A percentile compares a stretch with the other conserved stretches of the same genome.
Conservation (phyloP, 1,139 yeast species). For the Kodamaea derodonti region DNA sequence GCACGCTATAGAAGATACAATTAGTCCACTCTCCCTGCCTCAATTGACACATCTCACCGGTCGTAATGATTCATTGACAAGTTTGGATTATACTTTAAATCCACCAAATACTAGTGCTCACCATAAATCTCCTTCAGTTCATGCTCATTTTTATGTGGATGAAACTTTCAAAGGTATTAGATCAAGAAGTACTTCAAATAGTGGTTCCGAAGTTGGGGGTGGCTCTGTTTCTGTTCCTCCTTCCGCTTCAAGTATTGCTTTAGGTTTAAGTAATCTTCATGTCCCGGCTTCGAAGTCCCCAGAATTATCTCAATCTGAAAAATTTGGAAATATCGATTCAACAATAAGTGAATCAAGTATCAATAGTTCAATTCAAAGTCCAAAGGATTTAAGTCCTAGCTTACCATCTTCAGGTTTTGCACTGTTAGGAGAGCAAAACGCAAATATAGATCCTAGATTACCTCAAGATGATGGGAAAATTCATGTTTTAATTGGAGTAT, state of each 20-base stretch:
- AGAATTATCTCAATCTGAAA: slow-evolving; percentile 5
- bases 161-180: slow-evolving; percentile 58
- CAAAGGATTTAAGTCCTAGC: slow-evolving; percentile 2
- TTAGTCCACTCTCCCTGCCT: slow-evolving; percentile 13
- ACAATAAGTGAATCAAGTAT: slow-evolving; percentile 2
- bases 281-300: slow-evolving; percentile 7
- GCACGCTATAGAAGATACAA: slow-evolving; percentile 14
- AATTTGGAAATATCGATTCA: slow-evolving; percentile 5
- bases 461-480: slow-evolving; percentile 90
- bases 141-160: slow-evolving; percentile 77
- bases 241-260: background rate
- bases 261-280: slow-evolving; percentile 1
- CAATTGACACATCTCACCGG: slow-evolving; percentile 1
- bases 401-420: slow-evolving; percentile 1
- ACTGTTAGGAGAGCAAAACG: slow-evolving; percentile 34
- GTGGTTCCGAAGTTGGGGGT: slow-evolving; percentile 16
- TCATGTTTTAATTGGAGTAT: slow-evolving; percentile 83
- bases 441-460: slow-evolving; percentile 70
- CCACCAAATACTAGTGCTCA: slow-evolving; percentile 38
- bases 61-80: slow-evolving; percentile 17
- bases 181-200: slow-evolving; percentile 40
- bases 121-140: slow-evolving; percentile 60
- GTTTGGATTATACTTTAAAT: slow-evolving; percentile 25
- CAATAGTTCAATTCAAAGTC: background rate
- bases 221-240: background rate